Evolutionary conservation across 257 asterid genomes (phyloP).

Genomic region (Solanum ossicruentum): DNA sequence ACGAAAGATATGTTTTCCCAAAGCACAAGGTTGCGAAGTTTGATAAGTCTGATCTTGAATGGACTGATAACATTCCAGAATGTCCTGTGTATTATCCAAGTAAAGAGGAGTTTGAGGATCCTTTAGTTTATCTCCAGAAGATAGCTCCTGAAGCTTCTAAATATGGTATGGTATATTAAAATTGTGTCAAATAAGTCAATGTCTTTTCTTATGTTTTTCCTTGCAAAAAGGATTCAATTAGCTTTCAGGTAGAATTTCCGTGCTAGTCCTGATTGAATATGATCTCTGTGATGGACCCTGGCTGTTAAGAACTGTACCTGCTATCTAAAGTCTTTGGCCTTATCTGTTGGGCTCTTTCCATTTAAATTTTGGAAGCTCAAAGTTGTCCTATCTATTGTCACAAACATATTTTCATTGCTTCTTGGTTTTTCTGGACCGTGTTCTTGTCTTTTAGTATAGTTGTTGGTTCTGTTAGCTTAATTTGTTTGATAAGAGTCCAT

Average conservation of each 20-base stretch:
- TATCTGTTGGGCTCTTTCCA: not conserved
- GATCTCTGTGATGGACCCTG: not conserved
- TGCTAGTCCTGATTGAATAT: not conserved
- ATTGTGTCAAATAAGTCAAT: not conserved
- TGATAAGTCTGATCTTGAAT: conserved; percentile 52
- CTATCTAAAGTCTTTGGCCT: not conserved
- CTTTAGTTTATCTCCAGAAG: conserved; percentile 74
- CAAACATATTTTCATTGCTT: not conserved
- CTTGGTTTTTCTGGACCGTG: not conserved
- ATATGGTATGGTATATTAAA: conserved; percentile 41
- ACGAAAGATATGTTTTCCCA: conserved; percentile 38
- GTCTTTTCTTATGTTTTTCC: not conserved
- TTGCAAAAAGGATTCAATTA: not conserved
- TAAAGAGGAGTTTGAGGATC: conserved; percentile 88
- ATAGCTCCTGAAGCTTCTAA: conserved; percentile 94
- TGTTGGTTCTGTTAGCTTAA: not conserved
- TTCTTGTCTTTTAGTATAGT: not conserved
- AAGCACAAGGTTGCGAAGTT: conserved; percentile 64
- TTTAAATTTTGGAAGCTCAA: not conserved
- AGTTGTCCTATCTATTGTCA: not conserved
- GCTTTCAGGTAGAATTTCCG: not conserved
- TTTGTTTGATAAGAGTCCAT: not conserved
- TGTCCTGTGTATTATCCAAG: conserved; percentile 83
- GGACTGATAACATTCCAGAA: conserved; percentile 73
- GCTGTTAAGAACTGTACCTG: not conserved